A percentile compares a stretch with the other conserved stretches of the same genome.
These are phyloP conservation scores for Boletus fagicola DNA, from an alignment of 768 basidiomycete genomes.

Conservation along the genomic window DNA sequence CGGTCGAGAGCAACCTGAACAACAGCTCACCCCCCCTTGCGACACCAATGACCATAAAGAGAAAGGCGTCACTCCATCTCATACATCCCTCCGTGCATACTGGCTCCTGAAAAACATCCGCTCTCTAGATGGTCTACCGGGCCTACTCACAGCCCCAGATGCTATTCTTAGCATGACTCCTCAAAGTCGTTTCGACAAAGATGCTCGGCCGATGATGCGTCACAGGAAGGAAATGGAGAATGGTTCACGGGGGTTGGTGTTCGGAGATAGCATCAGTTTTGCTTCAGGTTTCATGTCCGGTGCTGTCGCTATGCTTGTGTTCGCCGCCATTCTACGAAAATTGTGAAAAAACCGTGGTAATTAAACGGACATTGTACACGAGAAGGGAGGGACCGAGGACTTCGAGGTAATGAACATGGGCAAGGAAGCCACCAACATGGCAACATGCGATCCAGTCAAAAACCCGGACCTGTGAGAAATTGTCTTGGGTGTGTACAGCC, in stretches of 20 bases:
- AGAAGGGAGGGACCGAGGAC: not conserved
- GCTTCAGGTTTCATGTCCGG: constrained; percentile 21
- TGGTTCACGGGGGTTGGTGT: not conserved
- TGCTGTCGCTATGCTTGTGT: constrained; percentile 4
- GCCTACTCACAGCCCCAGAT: constrained; percentile 34
- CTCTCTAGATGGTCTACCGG: constrained; percentile 60
- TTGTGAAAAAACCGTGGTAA: not conserved
- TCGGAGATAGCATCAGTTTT: constrained; percentile 12
- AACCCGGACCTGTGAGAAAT: too few relatives aligned
- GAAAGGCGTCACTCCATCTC: constrained; percentile 3
- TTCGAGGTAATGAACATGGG: not conserved
- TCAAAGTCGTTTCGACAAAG: constrained; percentile 21
- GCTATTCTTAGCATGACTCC: constrained; percentile 11
- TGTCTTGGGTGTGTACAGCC: not conserved
- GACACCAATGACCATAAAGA: constrained; percentile 9
- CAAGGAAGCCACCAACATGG: not conserved
- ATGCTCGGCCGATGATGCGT: constrained; percentile 11
- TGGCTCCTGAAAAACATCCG: constrained; percentile 48
- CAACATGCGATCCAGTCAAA: not conserved
- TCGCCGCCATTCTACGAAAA: constrained; percentile 11
- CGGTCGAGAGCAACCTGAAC: not conserved
- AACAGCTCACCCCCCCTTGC: not conserved
- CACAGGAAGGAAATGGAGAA: not conserved
- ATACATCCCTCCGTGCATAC: constrained; percentile 48
- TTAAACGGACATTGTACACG: not conserved